phyloP scores from a whole-genome alignment of 768 basidiomycete species.

The Kwoniella botswanensis region DNA sequence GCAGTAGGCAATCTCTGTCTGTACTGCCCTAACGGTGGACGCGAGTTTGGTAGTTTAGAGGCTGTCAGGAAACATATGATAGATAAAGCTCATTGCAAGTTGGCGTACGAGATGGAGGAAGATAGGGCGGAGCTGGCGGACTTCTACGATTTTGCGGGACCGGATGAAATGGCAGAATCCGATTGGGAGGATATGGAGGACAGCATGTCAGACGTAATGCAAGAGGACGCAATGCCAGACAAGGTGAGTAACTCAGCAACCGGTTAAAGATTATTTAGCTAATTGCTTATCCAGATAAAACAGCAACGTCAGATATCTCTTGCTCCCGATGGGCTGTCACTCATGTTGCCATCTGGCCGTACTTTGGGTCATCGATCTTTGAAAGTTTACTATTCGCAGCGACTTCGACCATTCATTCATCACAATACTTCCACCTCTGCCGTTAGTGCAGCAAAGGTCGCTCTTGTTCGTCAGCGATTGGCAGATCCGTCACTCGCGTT shows the following conservation, averaged over 20 bases:
- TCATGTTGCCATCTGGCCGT: conserved; percentile 89
- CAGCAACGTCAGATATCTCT: conserved; percentile 71
- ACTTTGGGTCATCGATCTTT: conserved; percentile 90
- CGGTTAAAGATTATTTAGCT: background rate
- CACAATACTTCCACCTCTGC: conserved; percentile 55
- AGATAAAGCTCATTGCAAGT: conserved; percentile 92
- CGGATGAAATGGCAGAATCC: conserved; percentile 64
- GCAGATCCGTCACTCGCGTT: conserved; percentile 83
- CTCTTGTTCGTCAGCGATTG: conserved; percentile 77
- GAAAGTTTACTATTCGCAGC: conserved; percentile 83
- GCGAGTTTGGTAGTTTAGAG: conserved; percentile 80
- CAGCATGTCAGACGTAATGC: conserved; percentile 42
- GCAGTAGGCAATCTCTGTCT: conserved; percentile 92
- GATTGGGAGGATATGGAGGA: conserved; percentile 54
- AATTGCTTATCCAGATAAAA: background rate
- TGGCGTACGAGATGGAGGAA: conserved; percentile 79
- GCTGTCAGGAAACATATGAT: conserved; percentile 94
- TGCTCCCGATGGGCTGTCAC: conserved; percentile 64
- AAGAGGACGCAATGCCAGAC: conserved; percentile 43
- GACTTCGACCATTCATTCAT: conserved; percentile 60
- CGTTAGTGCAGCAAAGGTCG: conserved; percentile 68
- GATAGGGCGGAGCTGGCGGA: conserved; percentile 88
- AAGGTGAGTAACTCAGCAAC: conserved; percentile 19
- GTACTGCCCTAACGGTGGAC: conserved; percentile 75
- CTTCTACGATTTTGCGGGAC: conserved; percentile 88